These are phyloP conservation scores for Capillidium rhysosporum DNA, from an alignment of 371 early-diverging fungal species.

Conservation along the genomic window DNA sequence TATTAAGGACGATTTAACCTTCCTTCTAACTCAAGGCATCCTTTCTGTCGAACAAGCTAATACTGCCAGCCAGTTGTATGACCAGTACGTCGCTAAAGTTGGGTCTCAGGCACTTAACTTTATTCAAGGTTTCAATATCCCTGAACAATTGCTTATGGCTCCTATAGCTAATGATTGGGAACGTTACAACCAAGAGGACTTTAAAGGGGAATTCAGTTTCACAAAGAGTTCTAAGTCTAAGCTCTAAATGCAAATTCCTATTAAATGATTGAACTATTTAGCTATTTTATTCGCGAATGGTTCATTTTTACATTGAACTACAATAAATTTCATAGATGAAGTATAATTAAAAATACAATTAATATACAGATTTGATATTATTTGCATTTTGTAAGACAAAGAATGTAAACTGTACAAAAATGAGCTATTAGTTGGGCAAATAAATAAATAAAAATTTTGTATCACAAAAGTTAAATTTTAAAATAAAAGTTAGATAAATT, in stretches of 20 bases:
- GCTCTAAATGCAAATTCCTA: not conserved
- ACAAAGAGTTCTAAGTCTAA: not conserved
- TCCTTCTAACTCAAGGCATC: conserved; percentile 23
- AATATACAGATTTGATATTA: too few species aligned
- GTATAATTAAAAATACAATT: too few species aligned
- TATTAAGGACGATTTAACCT: conserved; percentile 24
- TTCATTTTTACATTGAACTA: too few species aligned
- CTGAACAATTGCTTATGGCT: conserved; percentile 28
- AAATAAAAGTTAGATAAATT: too few species aligned
- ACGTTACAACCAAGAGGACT: conserved; percentile 31
- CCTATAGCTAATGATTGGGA: conserved; percentile 48
- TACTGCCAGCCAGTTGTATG: conserved; percentile 16
- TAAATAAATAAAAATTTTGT: too few species aligned
- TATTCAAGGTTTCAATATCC: conserved; percentile 30
- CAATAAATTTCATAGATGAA: too few species aligned
- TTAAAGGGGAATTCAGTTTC: conserved; percentile 22
- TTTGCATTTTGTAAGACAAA: too few species aligned
- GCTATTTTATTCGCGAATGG: too few species aligned
- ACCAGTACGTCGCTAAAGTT: conserved; percentile 18
- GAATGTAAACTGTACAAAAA: too few species aligned
- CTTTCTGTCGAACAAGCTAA: conserved; percentile 19
- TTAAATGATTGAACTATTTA: too few species aligned
- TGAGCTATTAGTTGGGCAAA: too few species aligned
- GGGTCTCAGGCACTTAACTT: conserved; percentile 20
- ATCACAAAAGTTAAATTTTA: too few species aligned